Conservation (phyloP, 1,284 basidiomycete species). For the Singerocomus inundabilis region DNA sequence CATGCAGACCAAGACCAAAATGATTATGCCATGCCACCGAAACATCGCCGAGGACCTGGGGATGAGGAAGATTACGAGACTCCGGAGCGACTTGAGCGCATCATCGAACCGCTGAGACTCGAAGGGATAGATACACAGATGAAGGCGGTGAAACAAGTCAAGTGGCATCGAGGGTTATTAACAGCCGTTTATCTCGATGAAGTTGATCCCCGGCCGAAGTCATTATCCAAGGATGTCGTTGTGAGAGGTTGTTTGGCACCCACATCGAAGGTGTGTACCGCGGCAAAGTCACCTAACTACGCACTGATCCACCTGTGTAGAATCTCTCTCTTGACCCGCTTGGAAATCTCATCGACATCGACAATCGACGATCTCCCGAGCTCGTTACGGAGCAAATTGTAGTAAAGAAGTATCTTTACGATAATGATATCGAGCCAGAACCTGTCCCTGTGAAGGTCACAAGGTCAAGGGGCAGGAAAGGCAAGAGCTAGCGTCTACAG, state of each 20-base stretch:
- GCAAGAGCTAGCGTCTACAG: conserved; percentile 28
- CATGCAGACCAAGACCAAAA: conserved; percentile 36
- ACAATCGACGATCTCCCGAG: conserved; percentile 53
- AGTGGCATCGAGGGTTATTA: conserved; percentile 75
- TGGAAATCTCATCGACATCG: conserved; percentile 69
- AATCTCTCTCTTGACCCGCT: conserved; percentile 65
- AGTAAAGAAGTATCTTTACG: conserved; percentile 82
- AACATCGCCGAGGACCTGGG: conserved; percentile 65
- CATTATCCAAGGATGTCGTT: conserved; percentile 41
- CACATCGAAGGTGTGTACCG: conserved; percentile 56
- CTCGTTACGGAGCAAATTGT: conserved; percentile 66
- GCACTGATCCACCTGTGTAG: conserved; percentile 38
- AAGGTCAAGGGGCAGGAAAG: conserved; percentile 44
- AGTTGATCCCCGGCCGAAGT: conserved; percentile 48
- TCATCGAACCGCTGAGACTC: conserved; percentile 37
- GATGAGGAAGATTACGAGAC: conserved; percentile 83
- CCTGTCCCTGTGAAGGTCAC: conserved; percentile 48
- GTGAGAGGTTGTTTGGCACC: conserved; percentile 65
- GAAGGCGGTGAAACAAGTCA: conserved; percentile 56
- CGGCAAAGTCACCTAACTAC: background rate
- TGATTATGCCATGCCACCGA: conserved; percentile 33
- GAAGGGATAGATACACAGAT: conserved; percentile 37
- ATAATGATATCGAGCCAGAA: conserved; percentile 59
- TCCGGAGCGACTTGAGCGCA: conserved; percentile 46
- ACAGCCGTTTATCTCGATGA: conserved; percentile 62